Percentiles rank a stretch among this genome's conserved stretches.
These are phyloP conservation scores for Salvia splendens DNA, from an alignment of 257 asterid genomes.

Conservation along the genomic window DNA sequence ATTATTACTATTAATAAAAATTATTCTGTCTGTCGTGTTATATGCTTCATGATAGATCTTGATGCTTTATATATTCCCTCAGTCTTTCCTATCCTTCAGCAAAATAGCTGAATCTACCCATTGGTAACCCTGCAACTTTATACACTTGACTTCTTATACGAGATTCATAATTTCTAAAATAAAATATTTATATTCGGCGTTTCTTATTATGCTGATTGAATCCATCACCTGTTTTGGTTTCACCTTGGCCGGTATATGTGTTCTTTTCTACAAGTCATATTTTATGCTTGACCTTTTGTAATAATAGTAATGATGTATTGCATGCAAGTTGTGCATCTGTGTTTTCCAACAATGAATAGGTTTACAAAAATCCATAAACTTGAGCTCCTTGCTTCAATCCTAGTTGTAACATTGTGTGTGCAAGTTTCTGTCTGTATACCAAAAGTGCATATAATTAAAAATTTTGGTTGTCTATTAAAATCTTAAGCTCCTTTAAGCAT, in stretches of 20 bases:
- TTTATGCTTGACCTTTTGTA: not conserved
- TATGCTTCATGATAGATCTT: not conserved
- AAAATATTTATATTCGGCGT: not conserved
- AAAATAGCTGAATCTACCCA: not conserved
- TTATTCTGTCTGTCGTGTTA: not conserved
- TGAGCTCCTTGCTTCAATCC: not conserved
- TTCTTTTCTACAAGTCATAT: constrained; percentile 18
- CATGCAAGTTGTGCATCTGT: constrained; percentile 13
- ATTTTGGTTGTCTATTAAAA: not conserved
- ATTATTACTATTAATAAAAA: not conserved
- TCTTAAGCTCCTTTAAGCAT: not conserved
- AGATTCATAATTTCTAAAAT: constrained; percentile 1
- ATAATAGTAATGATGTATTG: not conserved
- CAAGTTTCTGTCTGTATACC: not conserved
- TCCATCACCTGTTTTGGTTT: constrained; percentile 1
- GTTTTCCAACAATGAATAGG: constrained; percentile 6
- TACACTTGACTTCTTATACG: not conserved
- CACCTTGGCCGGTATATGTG: not conserved
- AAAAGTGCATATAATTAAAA: constrained; percentile 3
- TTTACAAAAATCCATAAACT: not conserved
- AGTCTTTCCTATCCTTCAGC: constrained; percentile 4
- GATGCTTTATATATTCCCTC: not conserved
- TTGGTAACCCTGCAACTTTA: constrained; percentile 1
- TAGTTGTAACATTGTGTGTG: not conserved
- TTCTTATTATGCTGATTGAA: not conserved